Evolutionary conservation across 768 basidiomycete species (phyloP), one percentile per base, ranked within the genome.

Genomic region (Suillus luteus): DNA sequence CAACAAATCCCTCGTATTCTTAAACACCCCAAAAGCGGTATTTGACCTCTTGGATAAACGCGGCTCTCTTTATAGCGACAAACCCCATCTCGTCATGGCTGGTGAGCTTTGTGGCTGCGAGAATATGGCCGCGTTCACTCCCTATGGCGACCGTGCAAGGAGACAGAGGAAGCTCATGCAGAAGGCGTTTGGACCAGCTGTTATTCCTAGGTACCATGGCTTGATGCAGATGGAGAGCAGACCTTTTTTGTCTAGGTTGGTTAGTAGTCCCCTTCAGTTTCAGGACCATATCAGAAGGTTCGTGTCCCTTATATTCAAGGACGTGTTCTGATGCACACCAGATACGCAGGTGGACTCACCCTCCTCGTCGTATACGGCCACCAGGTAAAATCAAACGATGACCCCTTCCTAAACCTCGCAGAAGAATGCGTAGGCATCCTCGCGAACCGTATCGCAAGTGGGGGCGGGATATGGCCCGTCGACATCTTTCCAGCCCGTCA

Each of bases 11-110:
- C 82, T 93, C 40, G 78, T 92, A 37, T 88, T 92, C 74, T 69
- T 92, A 59, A 89, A 86, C 74, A 83, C 82, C 40, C 80, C 82
- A 8, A 82, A 88, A 43, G 86, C 81, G 0, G 83, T 82, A 0
- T 77, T 79, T 44, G 90, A 91, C 41, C 75, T 93, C 62, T 76
- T 93, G 66, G 90, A 92, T 62, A 88, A 85, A 70, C 83, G 85
- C 37, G 88, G 90, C 8, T 77, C 82, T 10, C 86, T 91, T 35
- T 92, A 92, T 72, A 87, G 90, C 9, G 91, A 92, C 76, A 90
- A 88, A 72, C 89, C 89, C 0, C 76, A 78, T 31, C 77, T 91
- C 27, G 79, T 88, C 51, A 92, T 93, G 91, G 79, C 77, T 15
- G 85, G 87, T 27, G 89, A 92, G 59, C 78, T 91, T 83, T 76